These are phyloP conservation scores for Eucalyptus sp. DNA, from an alignment of 345 rosid species.

Conservation along the genomic window DNA sequence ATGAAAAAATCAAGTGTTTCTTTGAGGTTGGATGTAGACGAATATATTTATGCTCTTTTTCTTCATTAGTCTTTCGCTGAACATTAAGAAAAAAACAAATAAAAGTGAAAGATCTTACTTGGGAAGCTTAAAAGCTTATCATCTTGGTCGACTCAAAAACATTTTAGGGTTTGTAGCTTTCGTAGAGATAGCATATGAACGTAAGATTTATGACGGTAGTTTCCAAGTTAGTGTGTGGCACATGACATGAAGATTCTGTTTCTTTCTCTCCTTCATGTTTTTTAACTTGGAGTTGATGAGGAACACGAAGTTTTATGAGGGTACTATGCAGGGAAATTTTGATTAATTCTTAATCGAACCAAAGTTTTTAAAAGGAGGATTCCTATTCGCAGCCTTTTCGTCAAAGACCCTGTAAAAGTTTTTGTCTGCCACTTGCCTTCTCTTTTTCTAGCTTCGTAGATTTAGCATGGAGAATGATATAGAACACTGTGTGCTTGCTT, in stretches of 20 bases:
- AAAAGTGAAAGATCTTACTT: background rate
- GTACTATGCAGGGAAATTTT: background rate
- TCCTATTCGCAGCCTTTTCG: background rate
- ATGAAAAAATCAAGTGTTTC: background rate
- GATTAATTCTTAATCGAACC: background rate
- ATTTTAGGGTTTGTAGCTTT: background rate
- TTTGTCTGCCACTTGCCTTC: conserved; percentile 6
- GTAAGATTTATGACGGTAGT: background rate
- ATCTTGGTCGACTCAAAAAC: background rate
- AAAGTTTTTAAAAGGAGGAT: background rate
- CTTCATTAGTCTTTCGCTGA: background rate
- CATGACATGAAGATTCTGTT: background rate
- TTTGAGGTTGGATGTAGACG: background rate
- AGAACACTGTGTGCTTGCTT: background rate
- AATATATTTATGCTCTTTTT: background rate
- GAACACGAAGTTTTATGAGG: background rate
- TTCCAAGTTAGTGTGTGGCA: background rate
- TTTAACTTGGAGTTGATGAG: background rate
- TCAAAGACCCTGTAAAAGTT: background rate
- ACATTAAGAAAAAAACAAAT: background rate
- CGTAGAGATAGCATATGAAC: background rate
- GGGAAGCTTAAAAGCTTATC: background rate
- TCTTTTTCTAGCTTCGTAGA: background rate
- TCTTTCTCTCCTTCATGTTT: background rate
- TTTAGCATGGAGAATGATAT: background rate